Percentiles rank a stretch among this genome's conserved stretches.
phyloP scores from a whole-genome alignment of 2,329 filamentous ascomycete genomes.

The Aphanoascus verrucosus region DNA sequence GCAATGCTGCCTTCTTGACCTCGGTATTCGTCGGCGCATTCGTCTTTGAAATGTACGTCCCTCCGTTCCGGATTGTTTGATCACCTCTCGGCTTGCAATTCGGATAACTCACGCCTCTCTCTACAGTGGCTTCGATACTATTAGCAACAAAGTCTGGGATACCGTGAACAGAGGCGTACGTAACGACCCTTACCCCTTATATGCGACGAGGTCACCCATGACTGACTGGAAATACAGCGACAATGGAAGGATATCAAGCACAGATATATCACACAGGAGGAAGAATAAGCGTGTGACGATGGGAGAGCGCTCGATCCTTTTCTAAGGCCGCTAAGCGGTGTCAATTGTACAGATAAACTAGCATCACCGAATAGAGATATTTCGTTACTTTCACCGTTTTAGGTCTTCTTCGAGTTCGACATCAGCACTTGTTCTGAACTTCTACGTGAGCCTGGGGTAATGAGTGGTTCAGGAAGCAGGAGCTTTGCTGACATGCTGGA shows the following conservation, averaged over 20 bases:
- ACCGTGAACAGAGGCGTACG: conserved; percentile 81
- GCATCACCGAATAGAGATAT: conserved; percentile 8
- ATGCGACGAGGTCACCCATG: conserved; percentile 12
- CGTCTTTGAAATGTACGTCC: conserved; percentile 77
- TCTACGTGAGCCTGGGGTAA: too few species aligned
- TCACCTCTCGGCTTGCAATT: neutral
- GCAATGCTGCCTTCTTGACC: conserved; percentile 78
- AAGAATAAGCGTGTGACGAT: conserved; percentile 27
- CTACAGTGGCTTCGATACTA: conserved; percentile 66
- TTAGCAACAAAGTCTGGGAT: conserved; percentile 83
- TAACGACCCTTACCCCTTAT: conserved; percentile 22
- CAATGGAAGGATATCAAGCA: conserved; percentile 99
- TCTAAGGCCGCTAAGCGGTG: neutral
- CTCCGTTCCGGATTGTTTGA: neutral
- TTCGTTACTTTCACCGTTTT: neutral
- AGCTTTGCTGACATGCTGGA: neutral
- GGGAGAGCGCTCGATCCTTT: neutral
- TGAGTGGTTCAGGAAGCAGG: neutral
- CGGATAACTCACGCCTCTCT: conserved; percentile 9
- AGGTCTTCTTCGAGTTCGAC: neutral
- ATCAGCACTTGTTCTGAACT: neutral
- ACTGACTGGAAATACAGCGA: conserved; percentile 48
- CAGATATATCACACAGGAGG: conserved; percentile 64
- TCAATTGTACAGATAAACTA: conserved; percentile 11
- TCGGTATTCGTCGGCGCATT: conserved; percentile 82